Base-by-base conservation (phyloP, 768 basidiomycete genomes). In the Pleurotus pulmonarius region DNA sequence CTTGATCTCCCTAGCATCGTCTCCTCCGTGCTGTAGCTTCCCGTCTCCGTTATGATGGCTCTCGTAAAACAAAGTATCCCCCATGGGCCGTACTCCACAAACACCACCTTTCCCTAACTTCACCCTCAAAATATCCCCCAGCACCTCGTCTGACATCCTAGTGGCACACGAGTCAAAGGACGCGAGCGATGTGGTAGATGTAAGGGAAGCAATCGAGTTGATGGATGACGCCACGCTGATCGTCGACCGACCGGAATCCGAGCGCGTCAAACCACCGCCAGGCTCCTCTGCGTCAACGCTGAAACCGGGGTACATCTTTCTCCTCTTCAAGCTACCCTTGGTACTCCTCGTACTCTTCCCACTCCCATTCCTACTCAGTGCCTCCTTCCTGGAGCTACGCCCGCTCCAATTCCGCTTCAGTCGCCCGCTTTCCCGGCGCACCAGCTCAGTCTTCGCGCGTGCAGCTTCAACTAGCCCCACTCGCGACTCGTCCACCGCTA, bases 401-500 rank as follows among this genome's bases (percentile, higher is more conserved):
- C 47, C 22, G 41, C 22, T 13, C 47, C 48, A 22, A 37, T 38
- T 45, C 20, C 26, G 44, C 16, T 18, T 38, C 49, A 12, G 40
- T 41, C 16, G 39, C 40, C 7, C 38, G 58, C 39, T 57, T 61
- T 6, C 60, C 55, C 25, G 78, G 61, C 73, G 26, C 75, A 71
- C 56, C 79, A 66, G 56, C 73, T 74, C 52, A 71, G 71, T 48
- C 70, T 74, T 8, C 74, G 74, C 18, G 70, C 67, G 49, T 76
- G 67, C 51, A 20, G 8, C 39, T 1, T 26, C 13, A 8, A 75
- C 67, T n/a, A 81, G 70, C 2, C 80, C 75, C 41, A 76, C 70
- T 8, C 67, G 68, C 11, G 78, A 79, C 7, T 80, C 68, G 61
- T 82, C 81, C 45, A 79, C 75, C 2, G 87, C 88, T 5, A 89